phyloP scores from a whole-genome alignment of 1,284 basidiomycete species.

The Stereum hirsutum region DNA sequence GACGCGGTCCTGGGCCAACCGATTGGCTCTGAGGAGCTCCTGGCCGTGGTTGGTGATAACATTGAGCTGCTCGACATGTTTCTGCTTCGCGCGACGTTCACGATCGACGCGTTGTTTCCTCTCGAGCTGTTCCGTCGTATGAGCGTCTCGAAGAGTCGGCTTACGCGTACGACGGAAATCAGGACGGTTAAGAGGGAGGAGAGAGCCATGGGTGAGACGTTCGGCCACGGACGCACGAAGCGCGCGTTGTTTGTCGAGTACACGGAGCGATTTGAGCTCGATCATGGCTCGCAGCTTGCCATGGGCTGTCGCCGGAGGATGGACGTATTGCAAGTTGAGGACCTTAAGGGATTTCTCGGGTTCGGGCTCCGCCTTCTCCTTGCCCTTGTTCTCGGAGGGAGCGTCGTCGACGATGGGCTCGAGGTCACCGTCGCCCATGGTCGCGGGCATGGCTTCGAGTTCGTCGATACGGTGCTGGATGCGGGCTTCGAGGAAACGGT shows the following conservation, averaged over 20 bases:
- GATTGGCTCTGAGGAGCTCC: conserved; percentile 59
- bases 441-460: conserved; percentile 78
- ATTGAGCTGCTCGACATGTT: conserved; percentile 90
- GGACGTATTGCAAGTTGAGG: conserved; percentile 22
- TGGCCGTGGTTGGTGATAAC: conserved; percentile 85
- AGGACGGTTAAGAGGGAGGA: conserved; percentile 84
- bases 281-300: conserved; percentile 88
- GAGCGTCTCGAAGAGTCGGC: conserved; percentile 84
- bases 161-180: conserved; percentile 89
- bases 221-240: conserved; percentile 84
- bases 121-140: conserved; percentile 86
- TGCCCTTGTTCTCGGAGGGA: conserved; percentile 28
- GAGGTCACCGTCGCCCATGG: conserved; percentile 70
- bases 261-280: conserved; percentile 88
- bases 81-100: conserved; percentile 91
- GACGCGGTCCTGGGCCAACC: conserved; percentile 69
- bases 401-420: conserved; percentile 46
- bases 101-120: conserved; percentile 88
- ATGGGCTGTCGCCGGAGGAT: conserved; percentile 49
- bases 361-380: conserved; percentile 34
- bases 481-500: conserved; percentile 85
- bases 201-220: conserved; percentile 83
- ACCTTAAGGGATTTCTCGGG: conserved; percentile 17
- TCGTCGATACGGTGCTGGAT: conserved; percentile 87
- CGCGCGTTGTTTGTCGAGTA: conserved; percentile 85